Evolutionary conservation across 2,329 filamentous ascomycete genomes (phyloP).

Genomic region (Calonectria crousiana): DNA sequence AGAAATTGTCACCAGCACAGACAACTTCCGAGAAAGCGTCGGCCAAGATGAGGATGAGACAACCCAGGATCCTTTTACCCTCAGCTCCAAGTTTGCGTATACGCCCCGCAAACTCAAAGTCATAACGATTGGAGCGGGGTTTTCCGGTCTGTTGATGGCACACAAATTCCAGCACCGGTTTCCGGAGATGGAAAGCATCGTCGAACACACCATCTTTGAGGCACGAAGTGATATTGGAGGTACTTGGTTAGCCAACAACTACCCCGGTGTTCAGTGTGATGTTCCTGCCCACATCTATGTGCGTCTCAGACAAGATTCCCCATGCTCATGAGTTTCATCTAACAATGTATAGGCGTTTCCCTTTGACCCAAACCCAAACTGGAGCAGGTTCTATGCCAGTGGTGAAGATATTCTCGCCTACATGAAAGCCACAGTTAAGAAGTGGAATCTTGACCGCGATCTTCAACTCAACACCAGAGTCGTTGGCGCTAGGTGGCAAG

Average conservation of each 20-base stretch:
- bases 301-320: not conserved
- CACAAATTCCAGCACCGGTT: conserved; percentile 51
- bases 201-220: conserved; percentile 48
- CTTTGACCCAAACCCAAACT: conserved; percentile 69
- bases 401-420: conserved; percentile 68
- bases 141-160: conserved; percentile 50
- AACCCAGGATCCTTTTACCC: conserved; percentile 44
- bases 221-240: conserved; percentile 46
- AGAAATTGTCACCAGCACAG: conserved; percentile 19
- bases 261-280: conserved; percentile 39
- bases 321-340: not conserved
- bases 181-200: conserved; percentile 44
- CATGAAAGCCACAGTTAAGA: conserved; percentile 61
- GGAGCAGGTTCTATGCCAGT: conserved; percentile 68
- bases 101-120: conserved; percentile 47
- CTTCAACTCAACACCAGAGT: conserved; percentile 50
- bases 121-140: conserved; percentile 50
- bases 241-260: conserved; percentile 50
- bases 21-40: not conserved
- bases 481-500: conserved; percentile 34
- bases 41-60: conserved; percentile 6
- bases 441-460: conserved; percentile 54
- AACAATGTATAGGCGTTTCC: conserved; percentile 52
- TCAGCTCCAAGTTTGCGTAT: conserved; percentile 44
- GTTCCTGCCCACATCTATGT: conserved; percentile 39